Conservation (phyloP, 2,329 filamentous ascomycete species). For the Scedosporium aurantiacum region DNA sequence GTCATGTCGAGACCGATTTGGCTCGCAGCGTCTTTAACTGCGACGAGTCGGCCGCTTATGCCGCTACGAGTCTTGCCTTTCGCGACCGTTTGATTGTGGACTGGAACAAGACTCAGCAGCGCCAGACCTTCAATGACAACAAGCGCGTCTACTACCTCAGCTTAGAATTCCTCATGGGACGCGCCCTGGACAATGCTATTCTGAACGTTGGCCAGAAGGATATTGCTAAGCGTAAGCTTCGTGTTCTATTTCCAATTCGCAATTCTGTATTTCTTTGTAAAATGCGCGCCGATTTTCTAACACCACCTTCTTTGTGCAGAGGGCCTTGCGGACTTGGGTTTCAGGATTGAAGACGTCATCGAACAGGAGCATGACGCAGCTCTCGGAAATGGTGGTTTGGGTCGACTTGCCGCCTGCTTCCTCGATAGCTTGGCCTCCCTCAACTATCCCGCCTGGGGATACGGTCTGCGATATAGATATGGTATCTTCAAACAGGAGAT, state of each 20-base stretch:
- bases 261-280: neutral
- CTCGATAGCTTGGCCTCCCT: constrained; percentile 90
- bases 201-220: constrained; percentile 87
- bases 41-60: constrained; percentile 87
- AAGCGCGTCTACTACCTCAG: constrained; percentile 97
- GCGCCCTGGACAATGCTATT: constrained; percentile 96
- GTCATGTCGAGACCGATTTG: constrained; percentile 91
- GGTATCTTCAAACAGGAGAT: constrained; percentile 99
- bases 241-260: neutral
- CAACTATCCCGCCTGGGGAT: constrained; percentile 95
- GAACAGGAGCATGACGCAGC: constrained; percentile 92
- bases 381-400: constrained; percentile 89
- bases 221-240: constrained; percentile 57
- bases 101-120: constrained; percentile 98
- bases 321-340: constrained; percentile 79
- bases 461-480: constrained; percentile 89
- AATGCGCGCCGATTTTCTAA: neutral
- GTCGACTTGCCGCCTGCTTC: constrained; percentile 90
- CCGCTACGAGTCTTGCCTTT: constrained; percentile 82
- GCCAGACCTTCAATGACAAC: constrained; percentile 78
- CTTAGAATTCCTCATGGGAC: constrained; percentile 94
- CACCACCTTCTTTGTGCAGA: constrained; percentile 34
- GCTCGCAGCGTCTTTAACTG: constrained; percentile 97
- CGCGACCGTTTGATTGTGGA: constrained; percentile 85
- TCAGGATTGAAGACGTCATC: constrained; percentile 94